A percentile compares a stretch with the other conserved stretches of the same genome.
phyloP scores from a whole-genome alignment of 75 land plant species.

The Picea glauca region DNA sequence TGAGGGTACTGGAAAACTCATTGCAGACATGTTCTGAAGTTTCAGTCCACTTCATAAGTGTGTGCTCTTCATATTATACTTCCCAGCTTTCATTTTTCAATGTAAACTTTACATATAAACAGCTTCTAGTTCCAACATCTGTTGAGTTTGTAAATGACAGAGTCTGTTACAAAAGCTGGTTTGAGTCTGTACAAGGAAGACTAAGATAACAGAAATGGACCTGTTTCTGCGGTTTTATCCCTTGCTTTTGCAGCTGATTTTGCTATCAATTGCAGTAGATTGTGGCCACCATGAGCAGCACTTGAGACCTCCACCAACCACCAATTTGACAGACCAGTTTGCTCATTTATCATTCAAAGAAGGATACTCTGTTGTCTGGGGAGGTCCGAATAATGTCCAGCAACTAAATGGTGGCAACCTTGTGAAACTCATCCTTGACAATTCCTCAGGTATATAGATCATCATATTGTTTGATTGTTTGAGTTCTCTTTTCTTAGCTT shows the following conservation, averaged over 20 bases:
- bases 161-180: too few species aligned
- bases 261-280: background rate
- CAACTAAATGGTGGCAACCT: slow-evolving; percentile 24
- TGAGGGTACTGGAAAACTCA: background rate
- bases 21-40: background rate
- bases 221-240: background rate
- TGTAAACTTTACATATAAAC: background rate
- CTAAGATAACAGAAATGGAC: background rate
- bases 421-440: slow-evolving; percentile 36
- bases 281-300: slow-evolving; percentile 1
- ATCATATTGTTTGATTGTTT: background rate
- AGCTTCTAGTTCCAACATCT: background rate
- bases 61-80: slow-evolving; percentile 8
- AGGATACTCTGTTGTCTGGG: slow-evolving; percentile 33
- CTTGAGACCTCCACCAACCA: slow-evolving; percentile 19
- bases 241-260: slow-evolving; percentile 3
- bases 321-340: slow-evolving; percentile 28
- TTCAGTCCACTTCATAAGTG: background rate
- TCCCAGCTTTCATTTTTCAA: background rate
- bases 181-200: background rate
- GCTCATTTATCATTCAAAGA: slow-evolving; percentile 21
- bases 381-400: slow-evolving; percentile 28
- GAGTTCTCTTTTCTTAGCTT: background rate
- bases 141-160: too few species aligned
- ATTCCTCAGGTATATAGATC: slow-evolving; percentile 33